Evolutionary conservation across 108 stramenopile species (phyloP), one percentile per base, ranked within the genome.

Genomic region (Cyclotella distinguenda): DNA sequence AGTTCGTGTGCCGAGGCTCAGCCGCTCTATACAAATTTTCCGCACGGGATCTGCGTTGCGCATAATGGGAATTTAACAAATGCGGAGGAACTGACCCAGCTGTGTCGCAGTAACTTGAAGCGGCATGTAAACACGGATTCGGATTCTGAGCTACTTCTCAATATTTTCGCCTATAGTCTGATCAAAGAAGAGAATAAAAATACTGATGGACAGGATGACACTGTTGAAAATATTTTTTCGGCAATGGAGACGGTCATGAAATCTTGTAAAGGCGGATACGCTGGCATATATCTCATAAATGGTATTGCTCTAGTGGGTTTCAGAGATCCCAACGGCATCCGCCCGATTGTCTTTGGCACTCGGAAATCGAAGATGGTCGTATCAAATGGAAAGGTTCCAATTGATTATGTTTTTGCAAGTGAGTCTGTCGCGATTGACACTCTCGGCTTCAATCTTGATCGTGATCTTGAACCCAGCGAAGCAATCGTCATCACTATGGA

Each of bases 41-140:
- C 98, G 7, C 95, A 93, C 70, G 97, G 97, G 18, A 87, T 99
- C 18, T 95, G 94, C 54, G 88, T 98, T 30, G 99, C 95, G 6
- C 99, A 99, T 82, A 99, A 99, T 75, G 99, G 99, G 16, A 98
- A 99, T 72, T 77, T 99, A 26, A 97, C 96, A 0, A 98, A 98
- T 66, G 90, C 94, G 8, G 84, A 78, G 9, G 84, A 82, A 38
- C 66, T 97, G 38, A 74, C 86, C 38, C 62, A 76, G 43, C 39
- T 83, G 9, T 78, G 88, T 51, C 57, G 66, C 21, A 63, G 60
- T 5, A 59, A 77, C 21, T 60, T 85, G 15, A 58, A 78, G 40
- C 74, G 97, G 54, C 97, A 98, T 71, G 86, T 98, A 63, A 98
- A 98, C 79, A 99, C 99, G 6, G 94, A 95, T 80, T 92, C 90